Evolutionary conservation across 345 rosid genomes (phyloP), one percentile per base, ranked within the genome.

Genomic region (Mallotus nudiflorus): DNA sequence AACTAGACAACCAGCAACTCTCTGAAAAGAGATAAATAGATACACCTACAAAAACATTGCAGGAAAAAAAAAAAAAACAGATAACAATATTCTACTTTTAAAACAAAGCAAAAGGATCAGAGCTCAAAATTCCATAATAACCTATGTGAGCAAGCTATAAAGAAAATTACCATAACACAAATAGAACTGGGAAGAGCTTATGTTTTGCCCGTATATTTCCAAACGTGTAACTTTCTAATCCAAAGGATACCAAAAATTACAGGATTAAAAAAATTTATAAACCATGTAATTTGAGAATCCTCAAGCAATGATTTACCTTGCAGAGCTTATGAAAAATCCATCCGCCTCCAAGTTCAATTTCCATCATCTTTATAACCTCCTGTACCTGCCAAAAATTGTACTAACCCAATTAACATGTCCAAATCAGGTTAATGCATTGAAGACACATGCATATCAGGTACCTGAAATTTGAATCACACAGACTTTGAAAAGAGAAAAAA

Each of bases 301-400:
- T 51, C 12, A 27, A 16, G n/a, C 62, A 14, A 57, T n/a, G 19
- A 12, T 20, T 67, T 68, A 89, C 97, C 96, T 86, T 85, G 59
- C 97, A 92, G 56, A 70, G 83, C 66, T 83, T 80, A 65, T 80
- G 93, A 73, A 84, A 85, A 65, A 95, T 87, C 99, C 97, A 95
- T 52, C 85, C 96, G 56, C 67, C 83, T 52, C 91, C 96, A 61
- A 92, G 83, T 72, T 92, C 97, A 63, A 77, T 63, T 76, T 95
- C 99, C 93, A 90, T 90, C 91, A 85, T 84, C 71, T 85, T 82
- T 69, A 84, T 73, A 65, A 89, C 93, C 65, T 92, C 96, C 65
- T 85, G 80, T 55, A 90, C 92, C 99, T 95, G 71, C 69, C 51
- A 81, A 67, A 12, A 24, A 33, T 29, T 59, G 33, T 24, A 12